Evolutionary conservation across 2,329 filamentous ascomycete genomes (phyloP), one percentile per base, ranked within the genome.

Genomic region (Chalaropsis thielavioides): DNA sequence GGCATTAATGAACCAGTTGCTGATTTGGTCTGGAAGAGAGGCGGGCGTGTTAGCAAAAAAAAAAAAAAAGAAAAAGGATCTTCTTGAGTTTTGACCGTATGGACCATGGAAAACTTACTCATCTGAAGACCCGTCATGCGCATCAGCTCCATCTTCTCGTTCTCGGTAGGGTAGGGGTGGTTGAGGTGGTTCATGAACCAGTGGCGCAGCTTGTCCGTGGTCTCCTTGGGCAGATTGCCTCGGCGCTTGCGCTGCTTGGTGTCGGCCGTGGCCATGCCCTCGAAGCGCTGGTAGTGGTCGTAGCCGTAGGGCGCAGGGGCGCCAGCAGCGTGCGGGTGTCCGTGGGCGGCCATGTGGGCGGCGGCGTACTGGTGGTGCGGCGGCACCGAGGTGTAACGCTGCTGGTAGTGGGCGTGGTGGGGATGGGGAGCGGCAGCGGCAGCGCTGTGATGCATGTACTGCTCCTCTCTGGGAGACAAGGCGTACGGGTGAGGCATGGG

Each of bases 201-300:
- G 0, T 83, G 78, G 64, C 88, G 83, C 49, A 96, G 78, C 69
- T 89, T 86, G 72, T 92, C 88, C 0, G 90, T 96, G 0, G 90
- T 89, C 64, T 91, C 88, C 72, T 95, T 95, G n/a, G 91, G 91
- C 2, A 96, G 79, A 71, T 96, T 96, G 1, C 91, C 91, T 46
- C 91, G 81, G 63, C 90, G 80, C 73, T 84, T 86, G 40, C 83
- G 76, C 69, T 79, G 79, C 72, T 81, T 83, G 66, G 71, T 75
- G 65, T 82, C 80, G 1, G 72, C 75, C 19, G 72, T 72, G 64
- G 75, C 73, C 68, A 73, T 73, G 24, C 75, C 73, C 61, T 76
- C 73, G 24, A 75, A 75, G 13, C 76, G 75, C 68, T 76, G 73
- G 67, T 76, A 77, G 40, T 81, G 76, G 17, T 74, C 75, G 63